These are phyloP conservation scores for Pharus latifolius DNA, from an alignment of 176 grass and related monocot species.

Conservation along the genomic window DNA sequence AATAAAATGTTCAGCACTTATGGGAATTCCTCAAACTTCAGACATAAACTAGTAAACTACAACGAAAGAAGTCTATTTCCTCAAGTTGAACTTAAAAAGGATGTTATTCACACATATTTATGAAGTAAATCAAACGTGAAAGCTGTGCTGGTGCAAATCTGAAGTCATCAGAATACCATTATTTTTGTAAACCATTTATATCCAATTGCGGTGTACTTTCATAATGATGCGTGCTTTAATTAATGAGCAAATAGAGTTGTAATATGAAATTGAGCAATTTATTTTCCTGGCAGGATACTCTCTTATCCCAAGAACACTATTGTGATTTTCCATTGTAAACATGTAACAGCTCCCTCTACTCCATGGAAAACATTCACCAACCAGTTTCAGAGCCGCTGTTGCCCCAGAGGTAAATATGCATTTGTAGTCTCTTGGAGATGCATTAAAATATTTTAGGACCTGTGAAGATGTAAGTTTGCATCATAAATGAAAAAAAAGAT, in stretches of 20 bases:
- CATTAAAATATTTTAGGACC: conserved; percentile 91
- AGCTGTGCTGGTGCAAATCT: not conserved
- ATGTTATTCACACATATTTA: not conserved
- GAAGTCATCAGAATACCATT: not conserved
- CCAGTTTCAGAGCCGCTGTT: conserved; percentile 79
- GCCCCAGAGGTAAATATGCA: conserved; percentile 97
- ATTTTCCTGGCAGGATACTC: conserved; percentile 69
- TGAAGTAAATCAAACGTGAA: not conserved
- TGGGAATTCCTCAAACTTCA: not conserved
- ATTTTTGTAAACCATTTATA: not conserved
- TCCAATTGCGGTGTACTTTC: not conserved
- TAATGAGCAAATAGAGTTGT: not conserved
- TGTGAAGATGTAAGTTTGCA: conserved; percentile 31
- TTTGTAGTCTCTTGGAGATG: conserved; percentile 78
- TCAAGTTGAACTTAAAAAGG: not conserved
- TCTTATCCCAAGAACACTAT: conserved; percentile 97
- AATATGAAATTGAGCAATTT: not conserved
- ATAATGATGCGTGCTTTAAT: not conserved
- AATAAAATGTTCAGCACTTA: not conserved
- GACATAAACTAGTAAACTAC: not conserved
- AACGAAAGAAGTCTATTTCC: not conserved
- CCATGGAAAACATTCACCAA: conserved; percentile 97
- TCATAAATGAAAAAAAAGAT: conserved; percentile 15
- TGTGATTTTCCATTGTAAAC: conserved; percentile 95
- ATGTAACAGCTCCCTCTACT: conserved; percentile 74